phyloP scores from a whole-genome alignment of 495 filamentous ascomycete species.

The Astrothelium subdiscretum region DNA sequence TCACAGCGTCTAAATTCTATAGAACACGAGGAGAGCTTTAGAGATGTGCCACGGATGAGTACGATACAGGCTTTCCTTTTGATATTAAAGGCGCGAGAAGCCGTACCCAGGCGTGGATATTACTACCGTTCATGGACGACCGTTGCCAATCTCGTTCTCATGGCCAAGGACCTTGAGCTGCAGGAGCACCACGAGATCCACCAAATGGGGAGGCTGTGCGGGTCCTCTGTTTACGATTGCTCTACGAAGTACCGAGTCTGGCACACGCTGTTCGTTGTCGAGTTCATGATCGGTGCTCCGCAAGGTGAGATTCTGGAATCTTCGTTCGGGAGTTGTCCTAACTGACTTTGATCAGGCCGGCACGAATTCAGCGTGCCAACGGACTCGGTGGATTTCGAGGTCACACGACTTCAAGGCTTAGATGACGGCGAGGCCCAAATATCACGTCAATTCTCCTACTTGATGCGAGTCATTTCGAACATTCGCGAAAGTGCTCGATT shows the following conservation, averaged over 20 bases:
- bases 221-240: conserved; percentile 59
- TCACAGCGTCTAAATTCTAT: conserved; percentile 17
- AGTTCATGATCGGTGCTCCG: conserved; percentile 88
- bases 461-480: conserved; percentile 64
- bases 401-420: conserved; percentile 51
- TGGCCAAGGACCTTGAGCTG: conserved; percentile 86
- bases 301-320: conserved; percentile 54
- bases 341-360: conserved; percentile 46
- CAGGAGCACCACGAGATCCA: conserved; percentile 79
- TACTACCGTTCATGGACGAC: conserved; percentile 98
- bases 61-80: conserved; percentile 88
- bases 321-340: background rate
- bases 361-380: conserved; percentile 65
- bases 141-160: conserved; percentile 78
- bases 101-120: conserved; percentile 84
- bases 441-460: conserved; percentile 72
- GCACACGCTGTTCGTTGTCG: conserved; percentile 78
- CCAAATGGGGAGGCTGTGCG: conserved; percentile 57
- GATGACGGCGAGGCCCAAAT: conserved; percentile 69
- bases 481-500: conserved; percentile 65
- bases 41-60: conserved; percentile 86
- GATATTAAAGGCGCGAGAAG: conserved; percentile 82
- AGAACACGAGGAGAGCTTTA: conserved; percentile 93
- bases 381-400: conserved; percentile 64
- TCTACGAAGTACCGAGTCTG: conserved; percentile 58